Evolutionary conservation across 202 grass and related monocot species (phyloP), one percentile per base, ranked within the genome.

Genomic region (Musa balbisiana): DNA sequence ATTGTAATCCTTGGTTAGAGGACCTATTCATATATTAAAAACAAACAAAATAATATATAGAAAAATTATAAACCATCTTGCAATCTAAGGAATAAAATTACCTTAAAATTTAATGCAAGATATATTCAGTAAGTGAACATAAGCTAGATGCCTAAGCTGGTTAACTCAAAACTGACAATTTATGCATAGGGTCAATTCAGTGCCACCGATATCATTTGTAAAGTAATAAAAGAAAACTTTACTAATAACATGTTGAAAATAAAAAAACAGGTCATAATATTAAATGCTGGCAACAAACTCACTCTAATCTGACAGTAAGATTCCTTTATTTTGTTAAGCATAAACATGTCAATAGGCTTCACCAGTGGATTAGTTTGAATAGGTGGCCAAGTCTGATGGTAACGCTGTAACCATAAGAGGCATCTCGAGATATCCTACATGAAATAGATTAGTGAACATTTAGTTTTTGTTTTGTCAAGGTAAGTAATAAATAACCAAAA

Each of bases 311-410:
- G 90, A 81, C 88, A 82, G 82, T 97, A 93, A 78, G 81, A 80
- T 72, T 97, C 90, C 87, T 89, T 93, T 69, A 93, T 84, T 82
- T 91, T 97, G 83, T 97, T 97, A 3, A 97, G 86, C 90, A 97
- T 93, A 73, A 93, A 81, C 87, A 93, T 85, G 84, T 97, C 90
- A 84, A 97, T 81, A 64, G 90, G 90, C 58, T 86, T 97, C 75
- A 66, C 84, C 74, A 89, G 66, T 60, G 93, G 93, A 86, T 97
- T 86, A 26, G 90, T 89, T 70, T 78, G 83, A 72, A 97, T 91
- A 78, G 71, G 84, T 49, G 93, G 90, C 93, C 93, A 97, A 15
- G 88, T 89, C n/a, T 73, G 78, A 75, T 90, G 90, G 43, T 87
- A 87, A 54, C 21, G 82, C 83, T 97, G 93, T 85, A 89, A 78